Evolutionary conservation across 257 asterid species (phyloP), one percentile per base, ranked within the genome.

Genomic region (Hygrophila difformis): DNA sequence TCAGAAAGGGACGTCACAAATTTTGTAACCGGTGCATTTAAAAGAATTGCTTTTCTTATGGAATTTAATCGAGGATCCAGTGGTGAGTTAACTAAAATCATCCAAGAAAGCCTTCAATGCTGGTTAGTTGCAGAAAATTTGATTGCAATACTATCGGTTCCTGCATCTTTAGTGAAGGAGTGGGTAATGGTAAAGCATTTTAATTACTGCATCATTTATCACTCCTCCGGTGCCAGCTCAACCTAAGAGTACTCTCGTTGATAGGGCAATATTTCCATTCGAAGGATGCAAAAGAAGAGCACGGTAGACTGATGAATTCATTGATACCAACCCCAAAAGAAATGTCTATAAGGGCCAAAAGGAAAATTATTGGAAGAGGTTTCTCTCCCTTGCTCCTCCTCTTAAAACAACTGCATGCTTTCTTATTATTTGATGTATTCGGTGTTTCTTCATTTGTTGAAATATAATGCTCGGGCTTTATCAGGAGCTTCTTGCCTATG

Each of bases 281-380:
- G 17, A 74, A 74, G 61, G 70, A 77, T 44, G 59, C 56, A 63
- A 66, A 29, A 4, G n/a, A n/a, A n/a, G 78, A 74, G 57, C 65
- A 62, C 31, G 79, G 60, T 49, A 50, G 57, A 34, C 65, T 67
- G 53, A 57, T 91, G 60, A 67, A 82, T 64, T 57, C 76, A 12
- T 63, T 91, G 70, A 78, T 83, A 56, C 69, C 91, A 57, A 72
- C 94, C 47, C 74, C 81, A 38, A 42, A 46, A 42, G 74, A 53
- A 60, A 53, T 72, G 56, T 72, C 91, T 39, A 67, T 60, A 59
- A 66, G 55, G 64, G 55, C 85, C n/a, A 20, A 75, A 73, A 47
- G 94, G 91, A 47, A 71, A 72, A 59, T 47, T 91, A 59, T 47
- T 91, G 71, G 96, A 82, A 71, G 84, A 85, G 98, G 98, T 86